A percentile compares a stretch with the other conserved stretches of the same genome.
These are phyloP conservation scores for Cercophora sp. DNA, from an alignment of 495 filamentous ascomycete species.

Conservation along the genomic window DNA sequence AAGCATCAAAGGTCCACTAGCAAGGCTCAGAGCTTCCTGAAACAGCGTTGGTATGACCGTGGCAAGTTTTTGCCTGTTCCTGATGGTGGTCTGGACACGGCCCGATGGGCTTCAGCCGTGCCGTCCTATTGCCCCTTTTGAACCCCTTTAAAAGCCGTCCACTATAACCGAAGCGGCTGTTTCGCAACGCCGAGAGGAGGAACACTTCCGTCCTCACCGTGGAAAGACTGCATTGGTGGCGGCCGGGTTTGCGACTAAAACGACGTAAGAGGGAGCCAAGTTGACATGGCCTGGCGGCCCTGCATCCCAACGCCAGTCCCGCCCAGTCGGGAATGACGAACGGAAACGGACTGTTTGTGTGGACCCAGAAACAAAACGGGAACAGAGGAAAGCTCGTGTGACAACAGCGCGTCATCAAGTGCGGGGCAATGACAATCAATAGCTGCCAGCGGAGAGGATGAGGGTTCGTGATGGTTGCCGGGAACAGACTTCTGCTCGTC, in stretches of 20 bases:
- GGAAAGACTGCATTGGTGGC: neutral
- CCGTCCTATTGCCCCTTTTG: slow-evolving; percentile 24
- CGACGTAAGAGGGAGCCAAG: too few species aligned
- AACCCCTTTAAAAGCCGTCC: slow-evolving; percentile 21
- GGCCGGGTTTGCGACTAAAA: neutral
- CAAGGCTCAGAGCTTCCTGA: slow-evolving; percentile 10
- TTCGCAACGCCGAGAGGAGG: slow-evolving; percentile 13
- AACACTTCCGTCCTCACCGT: neutral
- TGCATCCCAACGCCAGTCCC: neutral
- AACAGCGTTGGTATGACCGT: slow-evolving; percentile 15
- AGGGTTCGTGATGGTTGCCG: neutral
- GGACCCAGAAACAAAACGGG: neutral
- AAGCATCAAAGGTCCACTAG: neutral
- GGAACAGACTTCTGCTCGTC: neutral
- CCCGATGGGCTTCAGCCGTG: slow-evolving; percentile 25
- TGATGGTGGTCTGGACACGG: slow-evolving; percentile 14
- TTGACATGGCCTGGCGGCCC: neutral
- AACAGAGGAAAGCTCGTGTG: neutral
- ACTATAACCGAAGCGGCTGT: slow-evolving; percentile 34
- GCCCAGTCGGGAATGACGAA: too few species aligned
- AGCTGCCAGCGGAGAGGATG: too few species aligned
- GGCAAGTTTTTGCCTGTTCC: slow-evolving; percentile 15
- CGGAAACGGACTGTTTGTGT: neutral
- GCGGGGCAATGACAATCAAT: too few species aligned
- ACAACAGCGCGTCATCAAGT: neutral